Percentiles rank a stretch among this genome's conserved stretches.
Conservation (phyloP, 331 rosid species). For the Acacia pycnantha region DNA sequence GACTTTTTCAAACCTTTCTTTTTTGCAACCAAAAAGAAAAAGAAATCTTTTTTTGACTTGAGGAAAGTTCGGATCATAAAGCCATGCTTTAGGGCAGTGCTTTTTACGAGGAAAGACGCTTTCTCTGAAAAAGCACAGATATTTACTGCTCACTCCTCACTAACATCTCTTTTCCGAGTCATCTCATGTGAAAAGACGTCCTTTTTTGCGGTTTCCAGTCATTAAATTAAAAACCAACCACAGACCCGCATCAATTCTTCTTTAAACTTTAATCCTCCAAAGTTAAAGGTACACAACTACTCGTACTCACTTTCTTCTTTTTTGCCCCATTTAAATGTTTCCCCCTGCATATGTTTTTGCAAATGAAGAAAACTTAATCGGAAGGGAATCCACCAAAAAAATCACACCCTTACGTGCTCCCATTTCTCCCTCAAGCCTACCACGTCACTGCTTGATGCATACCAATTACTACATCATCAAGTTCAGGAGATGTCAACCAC, state of each 20-base stretch:
- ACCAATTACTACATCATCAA: not conserved
- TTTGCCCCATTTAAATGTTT: not conserved
- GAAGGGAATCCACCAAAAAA: not conserved
- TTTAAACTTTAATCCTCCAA: not conserved
- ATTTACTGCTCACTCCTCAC: not conserved
- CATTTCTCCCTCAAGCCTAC: not conserved
- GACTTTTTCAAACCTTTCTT: conserved; percentile 8
- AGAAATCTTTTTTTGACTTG: conserved; percentile 29
- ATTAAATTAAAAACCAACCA: not conserved
- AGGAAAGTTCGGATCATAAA: conserved; percentile 19
- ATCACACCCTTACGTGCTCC: not conserved
- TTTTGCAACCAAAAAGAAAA: not conserved
- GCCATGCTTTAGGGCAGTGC: conserved; percentile 30
- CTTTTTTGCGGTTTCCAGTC: not conserved
- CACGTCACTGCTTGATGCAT: not conserved
- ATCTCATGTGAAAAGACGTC: conserved; percentile 20
- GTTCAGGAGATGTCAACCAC: not conserved
- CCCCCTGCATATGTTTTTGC: not conserved
- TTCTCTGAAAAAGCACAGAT: conserved; percentile 18
- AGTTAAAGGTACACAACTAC: not conserved
- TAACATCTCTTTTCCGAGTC: not conserved
- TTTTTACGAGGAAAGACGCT: conserved; percentile 29
- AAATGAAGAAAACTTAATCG: not conserved
- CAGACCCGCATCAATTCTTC: conserved; percentile 2
- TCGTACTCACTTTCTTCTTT: not conserved